Conservation (phyloP, 2,329 filamentous ascomycete species). For the Ceratocystis eucalypticola region DNA sequence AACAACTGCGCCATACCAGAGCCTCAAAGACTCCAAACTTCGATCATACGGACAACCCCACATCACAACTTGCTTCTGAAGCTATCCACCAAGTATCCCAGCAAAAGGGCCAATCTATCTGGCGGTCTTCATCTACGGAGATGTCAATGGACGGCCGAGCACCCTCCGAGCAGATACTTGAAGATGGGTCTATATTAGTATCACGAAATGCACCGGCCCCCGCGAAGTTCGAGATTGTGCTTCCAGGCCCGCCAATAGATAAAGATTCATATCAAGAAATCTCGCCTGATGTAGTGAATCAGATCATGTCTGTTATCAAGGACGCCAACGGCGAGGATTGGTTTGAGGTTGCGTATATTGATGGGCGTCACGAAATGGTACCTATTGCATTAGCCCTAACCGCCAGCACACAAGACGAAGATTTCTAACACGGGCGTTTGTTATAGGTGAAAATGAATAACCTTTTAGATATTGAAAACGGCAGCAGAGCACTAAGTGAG, state of each 20-base stretch:
- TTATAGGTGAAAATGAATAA: conserved; percentile 25
- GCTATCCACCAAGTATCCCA: background rate
- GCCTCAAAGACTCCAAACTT: background rate
- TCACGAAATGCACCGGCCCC: background rate
- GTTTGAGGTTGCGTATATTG: conserved; percentile 33
- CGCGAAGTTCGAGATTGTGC: conserved; percentile 15
- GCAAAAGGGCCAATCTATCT: background rate
- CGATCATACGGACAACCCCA: background rate
- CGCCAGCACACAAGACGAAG: background rate
- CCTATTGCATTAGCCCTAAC: conserved; percentile 23
- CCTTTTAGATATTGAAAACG: conserved; percentile 26
- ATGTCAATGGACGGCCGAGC: background rate
- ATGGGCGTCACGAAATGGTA: conserved; percentile 34
- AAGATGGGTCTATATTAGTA: conserved; percentile 7
- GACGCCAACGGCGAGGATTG: conserved; percentile 23
- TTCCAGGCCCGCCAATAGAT: conserved; percentile 12
- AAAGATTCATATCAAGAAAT: conserved; percentile 25
- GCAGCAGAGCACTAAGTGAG: conserved; percentile 24
- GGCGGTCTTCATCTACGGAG: background rate
- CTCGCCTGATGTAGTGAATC: conserved; percentile 29
- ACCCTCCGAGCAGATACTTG: background rate
- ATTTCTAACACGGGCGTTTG: background rate
- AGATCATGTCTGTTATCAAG: conserved; percentile 26
- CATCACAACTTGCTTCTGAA: background rate
- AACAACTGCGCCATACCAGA: background rate